Evolutionary conservation across 2,329 filamentous ascomycete species (phyloP).

Genomic region (Thermothelomyces thermophilus): DNA sequence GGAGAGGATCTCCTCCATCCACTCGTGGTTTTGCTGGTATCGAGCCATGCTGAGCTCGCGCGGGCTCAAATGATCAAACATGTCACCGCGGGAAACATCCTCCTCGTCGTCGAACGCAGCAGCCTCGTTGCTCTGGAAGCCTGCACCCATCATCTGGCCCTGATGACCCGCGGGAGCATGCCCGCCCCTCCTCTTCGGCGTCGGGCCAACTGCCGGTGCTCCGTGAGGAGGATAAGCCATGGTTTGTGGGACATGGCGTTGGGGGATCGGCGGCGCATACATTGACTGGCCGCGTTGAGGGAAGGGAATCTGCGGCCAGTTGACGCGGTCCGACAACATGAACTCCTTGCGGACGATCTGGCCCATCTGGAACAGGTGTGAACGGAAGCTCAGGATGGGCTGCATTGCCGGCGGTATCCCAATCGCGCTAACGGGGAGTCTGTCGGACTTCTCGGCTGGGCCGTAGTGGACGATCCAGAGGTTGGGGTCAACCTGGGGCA

Average conservation of each 20-base stretch:
- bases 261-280: constrained; percentile 39
- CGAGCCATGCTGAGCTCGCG: constrained; percentile 80
- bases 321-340: constrained; percentile 81
- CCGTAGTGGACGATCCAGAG: constrained; percentile 92
- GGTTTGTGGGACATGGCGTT: constrained; percentile 48
- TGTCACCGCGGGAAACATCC: constrained; percentile 77
- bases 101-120: constrained; percentile 74
- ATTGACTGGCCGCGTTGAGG: constrained; percentile 50
- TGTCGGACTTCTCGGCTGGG: constrained; percentile 65
- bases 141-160: constrained; percentile 20
- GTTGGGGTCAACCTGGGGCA: constrained; percentile 67
- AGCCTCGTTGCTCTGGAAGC: constrained; percentile 30
- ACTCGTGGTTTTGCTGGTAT: constrained; percentile 93
- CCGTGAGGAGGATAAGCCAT: constrained; percentile 57
- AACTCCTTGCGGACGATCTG: constrained; percentile 87
- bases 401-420: constrained; percentile 57
- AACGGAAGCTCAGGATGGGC: constrained; percentile 53
- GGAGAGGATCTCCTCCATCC: constrained; percentile 96
- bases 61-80: constrained; percentile 83
- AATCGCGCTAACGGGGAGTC: constrained; percentile 62
- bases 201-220: constrained; percentile 39
- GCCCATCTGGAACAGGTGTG: constrained; percentile 65
- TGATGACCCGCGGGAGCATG: constrained; percentile 27
- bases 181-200: constrained; percentile 44
- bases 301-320: constrained; percentile 80